Evolutionary conservation across 768 basidiomycete species (phyloP), one percentile per base, ranked within the genome.

Genomic region (Termitomyces eurrhizus): DNA sequence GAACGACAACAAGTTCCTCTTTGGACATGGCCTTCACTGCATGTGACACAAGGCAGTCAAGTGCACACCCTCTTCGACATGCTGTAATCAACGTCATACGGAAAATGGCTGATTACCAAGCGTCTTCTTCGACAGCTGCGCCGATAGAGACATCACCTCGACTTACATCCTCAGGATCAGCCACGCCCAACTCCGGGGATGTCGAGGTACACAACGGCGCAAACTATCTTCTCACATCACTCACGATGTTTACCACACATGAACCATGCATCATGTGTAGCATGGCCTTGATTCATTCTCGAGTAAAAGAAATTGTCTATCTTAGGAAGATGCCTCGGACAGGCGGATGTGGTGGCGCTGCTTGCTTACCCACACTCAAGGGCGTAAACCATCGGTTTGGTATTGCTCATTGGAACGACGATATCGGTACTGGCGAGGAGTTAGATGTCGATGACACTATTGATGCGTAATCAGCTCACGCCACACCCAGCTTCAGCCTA

Each of bases 191-290:
- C 45, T 35, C 54, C 39, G 51, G 7, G 26, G 64, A 58, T n/a
- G 36, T 24, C 8, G 74, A 69, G 8, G 63, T 61, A 44, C 72
- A 67, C 57, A 93, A 92, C 65, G 89, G 92, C 14, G 76, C 87
- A 1, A 88, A 90, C 68, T 99, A 99, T 73, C 87, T 98, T 48
- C 80, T 98, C 29, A 98, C 94, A 0, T 86, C 87, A 2, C 81
- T 87, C 18, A 85, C 87, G 1, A 78, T 98, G 29, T 98, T 98
- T 77, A 84, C 86, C 56, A 93, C 93, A 11, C 96, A 99, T 73
- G 97, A 99, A 67, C 97, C 97, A 0, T 99, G 97, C 66, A 83
- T 99, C 59, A 94, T 98, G 93, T 99, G 97, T 72, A 85, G 88
- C 67, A 99, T 99, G 97, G 93, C 95, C 2, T 75, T 98, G 24